Evolutionary conservation across 331 rosid genomes (phyloP).

Genomic region (Rhamnella rubrinervis): DNA sequence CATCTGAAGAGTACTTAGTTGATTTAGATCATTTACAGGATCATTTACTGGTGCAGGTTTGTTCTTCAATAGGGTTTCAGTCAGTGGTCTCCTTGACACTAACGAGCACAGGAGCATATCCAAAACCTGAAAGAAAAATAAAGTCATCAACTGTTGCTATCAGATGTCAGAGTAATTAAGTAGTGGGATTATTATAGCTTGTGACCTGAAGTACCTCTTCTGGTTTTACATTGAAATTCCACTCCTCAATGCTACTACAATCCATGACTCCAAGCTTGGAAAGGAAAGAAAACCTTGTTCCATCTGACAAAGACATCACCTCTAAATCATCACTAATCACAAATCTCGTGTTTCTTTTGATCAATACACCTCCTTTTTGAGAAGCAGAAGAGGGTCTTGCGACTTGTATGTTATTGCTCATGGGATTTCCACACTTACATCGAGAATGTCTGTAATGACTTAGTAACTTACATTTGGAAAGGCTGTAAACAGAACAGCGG

Average conservation of each 20-base stretch:
- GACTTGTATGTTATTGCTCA: background rate
- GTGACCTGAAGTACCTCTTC: background rate
- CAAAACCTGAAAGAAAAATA: slow-evolving; percentile 8
- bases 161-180: background rate
- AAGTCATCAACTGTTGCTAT: background rate
- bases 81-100: slow-evolving; percentile 13
- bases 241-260: background rate
- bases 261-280: background rate
- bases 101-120: slow-evolving; percentile 16
- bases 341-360: background rate
- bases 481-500: too few relatives aligned
- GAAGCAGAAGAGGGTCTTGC: too few relatives aligned
- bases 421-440: background rate
- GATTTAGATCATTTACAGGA: background rate
- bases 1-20: background rate
- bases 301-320: background rate
- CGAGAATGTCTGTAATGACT: background rate
- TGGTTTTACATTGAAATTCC: background rate
- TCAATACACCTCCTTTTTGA: background rate
- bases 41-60: background rate
- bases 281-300: background rate
- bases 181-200: background rate
- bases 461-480: background rate
- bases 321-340: slow-evolving; percentile 16
- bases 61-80: slow-evolving; percentile 9